These are phyloP conservation scores for Apium graveolens DNA, from an alignment of 129 eudicot species.

Conservation along the genomic window DNA sequence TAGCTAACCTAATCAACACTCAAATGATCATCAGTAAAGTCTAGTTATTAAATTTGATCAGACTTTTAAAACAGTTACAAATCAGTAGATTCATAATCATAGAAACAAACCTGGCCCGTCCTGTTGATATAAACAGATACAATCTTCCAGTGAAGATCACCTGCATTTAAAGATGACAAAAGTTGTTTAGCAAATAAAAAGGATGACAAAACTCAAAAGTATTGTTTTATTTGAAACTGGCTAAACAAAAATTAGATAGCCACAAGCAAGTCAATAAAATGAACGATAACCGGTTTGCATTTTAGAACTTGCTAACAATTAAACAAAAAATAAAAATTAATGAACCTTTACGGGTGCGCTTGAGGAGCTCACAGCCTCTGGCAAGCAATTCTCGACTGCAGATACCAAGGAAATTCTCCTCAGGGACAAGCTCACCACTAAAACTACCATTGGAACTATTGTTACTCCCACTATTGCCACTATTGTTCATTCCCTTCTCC, in stretches of 20 bases:
- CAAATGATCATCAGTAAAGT: neutral
- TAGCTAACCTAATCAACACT: neutral
- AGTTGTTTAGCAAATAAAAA: too few relatives aligned
- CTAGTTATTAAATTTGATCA: neutral
- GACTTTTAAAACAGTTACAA: conserved; percentile 12
- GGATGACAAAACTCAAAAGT: neutral
- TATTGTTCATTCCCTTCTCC: conserved; percentile 49
- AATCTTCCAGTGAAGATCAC: conserved; percentile 96
- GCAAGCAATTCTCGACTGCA: conserved; percentile 94
- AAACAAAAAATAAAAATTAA: neutral
- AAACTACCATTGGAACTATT: conserved; percentile 66
- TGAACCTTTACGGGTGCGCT: conserved; percentile 92
- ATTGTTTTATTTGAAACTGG: neutral
- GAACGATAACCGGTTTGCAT: neutral
- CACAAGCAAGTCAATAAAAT: neutral
- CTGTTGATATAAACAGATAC: conserved; percentile 85
- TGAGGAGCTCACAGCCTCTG: conserved; percentile 78
- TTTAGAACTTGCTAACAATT: neutral
- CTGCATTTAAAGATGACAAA: conserved; percentile 25
- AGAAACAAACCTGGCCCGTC: conserved; percentile 60
- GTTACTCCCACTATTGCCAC: conserved; percentile 42
- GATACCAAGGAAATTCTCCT: conserved; percentile 89
- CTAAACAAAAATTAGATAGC: neutral
- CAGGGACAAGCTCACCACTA: conserved; percentile 83
- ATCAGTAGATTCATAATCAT: neutral